Evolutionary conservation across 768 basidiomycete species (phyloP).

Genomic region (Tephrocybe sp.): DNA sequence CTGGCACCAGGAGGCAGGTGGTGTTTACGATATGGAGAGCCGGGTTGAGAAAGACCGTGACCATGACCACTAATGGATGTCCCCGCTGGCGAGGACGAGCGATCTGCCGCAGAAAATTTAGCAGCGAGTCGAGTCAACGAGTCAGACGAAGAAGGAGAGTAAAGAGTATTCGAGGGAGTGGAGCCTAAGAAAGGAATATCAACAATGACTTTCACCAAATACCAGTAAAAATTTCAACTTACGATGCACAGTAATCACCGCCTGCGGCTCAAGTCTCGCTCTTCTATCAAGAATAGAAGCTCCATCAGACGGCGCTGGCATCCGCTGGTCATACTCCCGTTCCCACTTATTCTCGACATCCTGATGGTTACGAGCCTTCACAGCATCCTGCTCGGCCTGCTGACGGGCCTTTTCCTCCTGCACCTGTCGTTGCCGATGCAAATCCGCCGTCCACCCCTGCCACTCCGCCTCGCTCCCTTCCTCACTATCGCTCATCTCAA

Average conservation of each 20-base stretch:
- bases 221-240: not conserved
- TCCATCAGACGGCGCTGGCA: not conserved
- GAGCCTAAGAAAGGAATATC: conserved; percentile 1
- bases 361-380: conserved; percentile 7
- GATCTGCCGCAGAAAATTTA: conserved; percentile 25
- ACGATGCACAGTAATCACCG: conserved; percentile 19
- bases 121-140: conserved; percentile 20
- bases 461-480: conserved; percentile 61
- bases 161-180: conserved; percentile 19
- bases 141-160: conserved; percentile 32
- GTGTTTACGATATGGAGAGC: conserved; percentile 13
- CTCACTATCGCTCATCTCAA: conserved; percentile 34
- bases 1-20: conserved; percentile 4
- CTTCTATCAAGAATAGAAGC: conserved; percentile 16
- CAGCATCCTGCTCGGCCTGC: conserved; percentile 1
- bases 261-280: conserved; percentile 27
- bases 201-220: not conserved
- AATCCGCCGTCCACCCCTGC: conserved; percentile 63
- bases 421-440: conserved; percentile 32
- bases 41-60: conserved; percentile 15
- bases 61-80: conserved; percentile 16
- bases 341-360: conserved; percentile 7
- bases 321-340: conserved; percentile 1
- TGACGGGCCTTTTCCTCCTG: conserved; percentile 16
- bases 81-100: conserved; percentile 20